Conservation (phyloP, 2,329 filamentous ascomycete species). For the Aspergillus sp. region DNA sequence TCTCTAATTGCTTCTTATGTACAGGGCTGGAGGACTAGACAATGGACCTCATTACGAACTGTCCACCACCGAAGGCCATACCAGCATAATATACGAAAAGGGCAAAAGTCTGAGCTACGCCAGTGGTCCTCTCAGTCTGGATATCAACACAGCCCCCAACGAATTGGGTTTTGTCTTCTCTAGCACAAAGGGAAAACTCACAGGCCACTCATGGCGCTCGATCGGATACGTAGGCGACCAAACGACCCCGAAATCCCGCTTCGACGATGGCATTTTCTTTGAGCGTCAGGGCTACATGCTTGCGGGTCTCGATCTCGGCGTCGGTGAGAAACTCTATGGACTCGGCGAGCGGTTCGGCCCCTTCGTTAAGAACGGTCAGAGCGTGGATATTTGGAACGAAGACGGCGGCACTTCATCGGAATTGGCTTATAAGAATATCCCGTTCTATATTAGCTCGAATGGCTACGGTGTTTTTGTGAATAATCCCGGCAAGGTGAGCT, state of each 20-base stretch:
- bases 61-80: conserved; percentile 25
- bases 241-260: conserved; percentile 31
- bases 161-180: conserved; percentile 33
- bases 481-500: conserved; percentile 65
- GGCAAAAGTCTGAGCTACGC: conserved; percentile 28
- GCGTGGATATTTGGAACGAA: conserved; percentile 63
- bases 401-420: conserved; percentile 49
- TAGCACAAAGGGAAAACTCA: conserved; percentile 28
- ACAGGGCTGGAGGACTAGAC: conserved; percentile 36
- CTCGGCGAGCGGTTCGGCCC: conserved; percentile 75
- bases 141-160: conserved; percentile 35
- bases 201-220: conserved; percentile 40
- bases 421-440: conserved; percentile 43
- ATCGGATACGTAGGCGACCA: conserved; percentile 40
- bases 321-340: conserved; percentile 68
- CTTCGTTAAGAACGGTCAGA: conserved; percentile 74
- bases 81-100: conserved; percentile 27
- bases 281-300: conserved; percentile 42
- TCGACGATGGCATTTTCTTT: conserved; percentile 37
- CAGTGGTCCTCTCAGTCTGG: conserved; percentile 34
- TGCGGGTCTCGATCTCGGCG: conserved; percentile 37
- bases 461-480: conserved; percentile 78
- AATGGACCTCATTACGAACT: conserved; percentile 39
- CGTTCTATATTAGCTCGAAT: conserved; percentile 51
- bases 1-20: not conserved